phyloP scores from a whole-genome alignment of 148 eudicot genomes.

The Amaranthus hypochondriacus region DNA sequence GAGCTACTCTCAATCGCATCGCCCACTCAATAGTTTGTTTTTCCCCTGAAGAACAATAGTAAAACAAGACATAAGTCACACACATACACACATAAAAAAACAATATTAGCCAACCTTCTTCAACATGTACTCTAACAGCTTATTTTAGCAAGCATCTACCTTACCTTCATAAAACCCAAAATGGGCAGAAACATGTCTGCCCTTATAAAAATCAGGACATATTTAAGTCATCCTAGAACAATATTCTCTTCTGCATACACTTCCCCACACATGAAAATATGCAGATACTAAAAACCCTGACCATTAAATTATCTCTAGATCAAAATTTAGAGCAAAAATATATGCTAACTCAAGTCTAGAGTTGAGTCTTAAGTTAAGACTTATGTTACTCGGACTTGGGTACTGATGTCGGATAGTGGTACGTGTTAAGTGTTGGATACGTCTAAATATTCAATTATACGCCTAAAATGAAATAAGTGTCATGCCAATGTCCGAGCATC shows the following conservation, averaged over 20 bases:
- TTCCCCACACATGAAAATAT: slow-evolving; percentile 4
- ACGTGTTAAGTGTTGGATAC: no score
- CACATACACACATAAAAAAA: not conserved
- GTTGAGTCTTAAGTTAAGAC: no score
- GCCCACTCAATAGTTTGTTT: slow-evolving; percentile 89
- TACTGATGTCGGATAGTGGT: no score
- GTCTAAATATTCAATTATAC: no score
- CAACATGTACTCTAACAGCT: not conserved
- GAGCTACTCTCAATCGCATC: slow-evolving; percentile 82
- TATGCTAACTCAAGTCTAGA: not conserved
- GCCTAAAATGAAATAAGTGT: no score
- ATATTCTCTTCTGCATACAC: slow-evolving; percentile 17
- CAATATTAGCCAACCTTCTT: not conserved
- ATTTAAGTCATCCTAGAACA: slow-evolving; percentile 23
- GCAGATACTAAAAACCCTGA: slow-evolving; percentile 18
- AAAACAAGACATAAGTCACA: slow-evolving; percentile 3
- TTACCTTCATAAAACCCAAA: slow-evolving; percentile 14
- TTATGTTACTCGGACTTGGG: no score
- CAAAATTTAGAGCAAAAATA: not conserved
- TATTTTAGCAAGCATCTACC: slow-evolving; percentile 13
- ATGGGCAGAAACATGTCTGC: slow-evolving; percentile 30
- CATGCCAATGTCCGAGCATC: no score
- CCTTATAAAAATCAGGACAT: slow-evolving; percentile 23
- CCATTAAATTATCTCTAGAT: not conserved
- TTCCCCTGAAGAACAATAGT: slow-evolving; percentile 52